phyloP scores from a whole-genome alignment of 768 basidiomycete species.

The Coprinopsis marcescibilis region DNA sequence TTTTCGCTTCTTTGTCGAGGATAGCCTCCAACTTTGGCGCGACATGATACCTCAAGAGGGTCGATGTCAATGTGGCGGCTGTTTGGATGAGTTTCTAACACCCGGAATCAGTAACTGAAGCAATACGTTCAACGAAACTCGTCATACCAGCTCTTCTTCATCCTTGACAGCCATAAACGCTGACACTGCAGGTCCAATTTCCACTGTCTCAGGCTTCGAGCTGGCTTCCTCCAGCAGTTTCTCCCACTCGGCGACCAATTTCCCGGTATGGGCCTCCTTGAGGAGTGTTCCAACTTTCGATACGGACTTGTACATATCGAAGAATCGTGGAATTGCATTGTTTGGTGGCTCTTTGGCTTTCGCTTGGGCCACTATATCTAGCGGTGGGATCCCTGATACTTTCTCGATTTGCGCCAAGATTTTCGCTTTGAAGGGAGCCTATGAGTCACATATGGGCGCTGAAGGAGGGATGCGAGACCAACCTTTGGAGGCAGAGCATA shows the following conservation, averaged over 20 bases:
- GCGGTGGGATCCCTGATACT: slow-evolving; percentile 46
- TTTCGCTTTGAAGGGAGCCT: slow-evolving; percentile 52
- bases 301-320: slow-evolving; percentile 53
- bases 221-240: slow-evolving; percentile 47
- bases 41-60: slow-evolving; percentile 80
- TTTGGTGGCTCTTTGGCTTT: slow-evolving; percentile 75
- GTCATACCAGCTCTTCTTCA: slow-evolving; percentile 79
- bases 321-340: slow-evolving; percentile 67
- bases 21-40: slow-evolving; percentile 85
- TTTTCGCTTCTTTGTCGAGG: slow-evolving; percentile 86
- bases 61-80: slow-evolving; percentile 77
- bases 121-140: slow-evolving; percentile 8
- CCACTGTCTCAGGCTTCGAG: slow-evolving; percentile 67
- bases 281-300: slow-evolving; percentile 66
- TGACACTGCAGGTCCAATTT: slow-evolving; percentile 73
- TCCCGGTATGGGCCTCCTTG: slow-evolving; percentile 85
- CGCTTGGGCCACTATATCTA: slow-evolving; percentile 75
- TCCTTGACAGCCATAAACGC: slow-evolving; percentile 84
- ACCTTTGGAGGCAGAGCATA: slow-evolving; percentile 92
- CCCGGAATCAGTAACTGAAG: background rate
- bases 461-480: slow-evolving; percentile 7
- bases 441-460: slow-evolving; percentile 6
- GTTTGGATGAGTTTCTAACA: slow-evolving; percentile 70
- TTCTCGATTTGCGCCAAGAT: slow-evolving; percentile 75
- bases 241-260: slow-evolving; percentile 85